Evolutionary conservation across 441 rosid genomes (phyloP), one percentile per base, ranked within the genome.

Genomic region (Biscutella laevigata): DNA sequence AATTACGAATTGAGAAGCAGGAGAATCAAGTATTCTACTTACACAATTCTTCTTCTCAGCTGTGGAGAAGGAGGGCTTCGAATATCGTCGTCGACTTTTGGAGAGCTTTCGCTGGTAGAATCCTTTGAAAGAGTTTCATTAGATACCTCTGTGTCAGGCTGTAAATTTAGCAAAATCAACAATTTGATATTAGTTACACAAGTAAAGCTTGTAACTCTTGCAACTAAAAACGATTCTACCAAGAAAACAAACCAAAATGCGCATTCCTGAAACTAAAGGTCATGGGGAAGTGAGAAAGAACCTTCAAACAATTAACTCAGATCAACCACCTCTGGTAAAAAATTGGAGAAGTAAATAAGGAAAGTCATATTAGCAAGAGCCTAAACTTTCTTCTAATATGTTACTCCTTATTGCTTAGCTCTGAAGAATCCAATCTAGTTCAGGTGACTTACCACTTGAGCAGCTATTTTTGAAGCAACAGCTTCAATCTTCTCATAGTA

Each of bases 41-140:
- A 56, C 69, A 64, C 58, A 0, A 48, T 48, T 48, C 69, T 56
- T 40, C 69, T 40, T 64, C 69, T 48, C 52, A 64, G 45, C 63
- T 56, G 62, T 7, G 63, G 63, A 21, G 63, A 64, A 25, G 52
- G 40, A 2, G 69, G 58, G 20, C 57, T 64, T 10, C 57, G 57
- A 4, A 32, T 6, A 41, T 25, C 62, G 3, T 55, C 62, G 10
- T 40, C 52, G n/a, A 13, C 0, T 48, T 48, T 48, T 0, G 46
- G 55, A 41, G 63, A 49, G 58, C 53, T 41, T n/a, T 13, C 63
- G 3, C 19, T 49, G n/a, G 52, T 57, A 1, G 33, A 41, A 21
- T 49, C 63, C 15, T 57, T 64, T 7, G 4, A 27, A 49, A 26
- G 26, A 19, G 53, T 3, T 21, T 27, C 63, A 48, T 57, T 43